Percentiles rank a stretch among this genome's conserved stretches.
Conservation (phyloP, 352 stramenopile species). For the Globisporangium okanoganense region DNA sequence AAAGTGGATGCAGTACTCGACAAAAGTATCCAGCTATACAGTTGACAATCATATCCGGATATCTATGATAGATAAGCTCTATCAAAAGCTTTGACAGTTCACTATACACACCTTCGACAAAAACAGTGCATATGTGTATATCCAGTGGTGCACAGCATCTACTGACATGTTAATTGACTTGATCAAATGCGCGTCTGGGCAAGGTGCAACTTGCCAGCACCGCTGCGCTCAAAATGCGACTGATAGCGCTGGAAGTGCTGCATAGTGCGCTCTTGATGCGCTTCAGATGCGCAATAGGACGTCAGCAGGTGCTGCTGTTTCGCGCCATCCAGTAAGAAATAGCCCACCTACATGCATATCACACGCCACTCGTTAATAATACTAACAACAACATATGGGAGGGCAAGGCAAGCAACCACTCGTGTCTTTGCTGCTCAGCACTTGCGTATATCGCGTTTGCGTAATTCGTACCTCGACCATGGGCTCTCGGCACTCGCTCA, state of each 20-base stretch:
- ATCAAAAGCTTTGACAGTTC: no score
- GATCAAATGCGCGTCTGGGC: constrained; percentile 2
- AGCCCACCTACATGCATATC: constrained; percentile 35
- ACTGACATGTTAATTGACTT: neutral
- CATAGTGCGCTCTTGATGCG: constrained; percentile 15
- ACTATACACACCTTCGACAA: neutral
- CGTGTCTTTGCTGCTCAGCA: neutral
- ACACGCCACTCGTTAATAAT: neutral
- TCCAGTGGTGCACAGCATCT: neutral
- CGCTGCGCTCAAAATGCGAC: constrained; percentile 6
- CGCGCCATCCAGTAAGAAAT: constrained; percentile 31
- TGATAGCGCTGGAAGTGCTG: constrained; percentile 50
- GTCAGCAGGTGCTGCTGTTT: constrained; percentile 30
- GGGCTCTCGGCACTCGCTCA: constrained; percentile 45
- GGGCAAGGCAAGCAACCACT: neutral
- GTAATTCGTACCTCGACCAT: constrained; percentile 59
- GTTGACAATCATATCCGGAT: no score
- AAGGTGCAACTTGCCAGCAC: constrained; percentile 1
- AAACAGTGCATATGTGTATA: neutral
- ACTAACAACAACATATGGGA: neutral
- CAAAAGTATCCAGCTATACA: neutral
- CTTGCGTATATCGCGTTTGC: no score
- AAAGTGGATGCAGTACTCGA: neutral
- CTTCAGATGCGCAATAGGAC: constrained; percentile 49
- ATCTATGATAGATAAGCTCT: no score